phyloP scores from a whole-genome alignment of 2,329 filamentous ascomycete species.

The Hymenoscyphus repandus region DNA sequence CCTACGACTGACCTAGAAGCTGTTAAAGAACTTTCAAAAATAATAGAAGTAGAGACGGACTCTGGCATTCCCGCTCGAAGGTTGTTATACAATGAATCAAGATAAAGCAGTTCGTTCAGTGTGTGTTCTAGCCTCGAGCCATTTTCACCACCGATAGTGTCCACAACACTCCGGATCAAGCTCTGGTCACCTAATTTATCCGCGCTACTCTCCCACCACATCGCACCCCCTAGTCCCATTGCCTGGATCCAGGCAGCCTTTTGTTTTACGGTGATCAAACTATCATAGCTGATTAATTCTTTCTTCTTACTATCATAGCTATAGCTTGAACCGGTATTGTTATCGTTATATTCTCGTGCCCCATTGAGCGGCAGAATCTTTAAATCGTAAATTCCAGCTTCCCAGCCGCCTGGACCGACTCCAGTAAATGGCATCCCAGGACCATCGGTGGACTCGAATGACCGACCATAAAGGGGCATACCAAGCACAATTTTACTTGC shows the following conservation, averaged over 20 bases:
- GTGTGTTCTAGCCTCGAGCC: background rate
- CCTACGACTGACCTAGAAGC: too few species aligned
- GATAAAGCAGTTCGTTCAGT: conserved; percentile 2
- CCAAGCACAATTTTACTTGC: conserved; percentile 66
- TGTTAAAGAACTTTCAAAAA: too few species aligned
- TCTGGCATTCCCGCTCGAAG: conserved; percentile 1
- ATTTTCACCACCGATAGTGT: background rate
- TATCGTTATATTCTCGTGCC: conserved; percentile 52
- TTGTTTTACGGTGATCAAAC: conserved; percentile 30
- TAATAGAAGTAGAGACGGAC: too few species aligned
- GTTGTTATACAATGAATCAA: conserved; percentile 1
- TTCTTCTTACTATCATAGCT: conserved; percentile 56
- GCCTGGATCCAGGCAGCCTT: conserved; percentile 29
- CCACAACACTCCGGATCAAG: conserved; percentile 41
- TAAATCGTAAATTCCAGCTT: conserved; percentile 72
- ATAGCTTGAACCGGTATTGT: conserved; percentile 58
- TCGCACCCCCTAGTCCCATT: conserved; percentile 61
- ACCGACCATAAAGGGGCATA: conserved; percentile 73
- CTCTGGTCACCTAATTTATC: conserved; percentile 58
- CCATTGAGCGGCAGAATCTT: conserved; percentile 63
- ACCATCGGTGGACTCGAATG: conserved; percentile 59
- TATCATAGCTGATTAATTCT: conserved; percentile 67
- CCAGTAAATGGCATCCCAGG: conserved; percentile 58
- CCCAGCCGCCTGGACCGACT: conserved; percentile 63
- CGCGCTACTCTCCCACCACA: conserved; percentile 80